Evolutionary conservation across 495 filamentous ascomycete genomes (phyloP).

Genomic region (Penicillium pancosmium): DNA sequence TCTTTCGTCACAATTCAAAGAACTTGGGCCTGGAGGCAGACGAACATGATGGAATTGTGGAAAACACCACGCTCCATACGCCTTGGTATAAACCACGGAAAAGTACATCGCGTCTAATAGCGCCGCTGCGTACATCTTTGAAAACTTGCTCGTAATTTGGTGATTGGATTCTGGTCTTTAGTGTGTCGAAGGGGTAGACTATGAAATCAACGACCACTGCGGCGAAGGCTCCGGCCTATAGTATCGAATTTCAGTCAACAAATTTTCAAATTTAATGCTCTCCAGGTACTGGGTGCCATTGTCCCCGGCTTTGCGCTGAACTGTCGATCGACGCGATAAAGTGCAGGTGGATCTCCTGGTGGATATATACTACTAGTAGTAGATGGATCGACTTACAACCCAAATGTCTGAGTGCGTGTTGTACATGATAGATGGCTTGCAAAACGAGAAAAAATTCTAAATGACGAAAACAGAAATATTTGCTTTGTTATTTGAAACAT

Average conservation of each 20-base stretch:
- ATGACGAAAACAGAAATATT: no score
- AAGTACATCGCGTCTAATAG: conserved; percentile 55
- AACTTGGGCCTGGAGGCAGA: conserved; percentile 1
- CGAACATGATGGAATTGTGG: conserved; percentile 81
- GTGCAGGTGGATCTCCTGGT: background rate
- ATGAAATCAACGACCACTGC: conserved; percentile 80
- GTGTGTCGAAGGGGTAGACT: conserved; percentile 81
- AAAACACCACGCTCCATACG: conserved; percentile 83
- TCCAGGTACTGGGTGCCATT: background rate
- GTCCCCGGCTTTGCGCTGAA: no score
- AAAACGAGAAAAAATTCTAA: background rate
- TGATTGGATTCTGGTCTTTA: conserved; percentile 84
- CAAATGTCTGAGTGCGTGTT: conserved; percentile 58
- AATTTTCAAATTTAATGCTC: no score
- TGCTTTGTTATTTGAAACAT: no score
- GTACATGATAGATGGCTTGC: conserved; percentile 25
- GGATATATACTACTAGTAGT: background rate
- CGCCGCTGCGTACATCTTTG: conserved; percentile 53
- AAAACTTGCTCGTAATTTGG: conserved; percentile 69
- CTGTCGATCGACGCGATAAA: no score
- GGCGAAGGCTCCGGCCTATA: conserved; percentile 76
- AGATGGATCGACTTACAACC: conserved; percentile 37
- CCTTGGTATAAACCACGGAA: conserved; percentile 86
- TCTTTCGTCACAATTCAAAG: background rate
- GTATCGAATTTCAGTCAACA: background rate